Evolutionary conservation across 202 grass and related monocot species (phyloP).

Genomic region (Zizania palustris): DNA sequence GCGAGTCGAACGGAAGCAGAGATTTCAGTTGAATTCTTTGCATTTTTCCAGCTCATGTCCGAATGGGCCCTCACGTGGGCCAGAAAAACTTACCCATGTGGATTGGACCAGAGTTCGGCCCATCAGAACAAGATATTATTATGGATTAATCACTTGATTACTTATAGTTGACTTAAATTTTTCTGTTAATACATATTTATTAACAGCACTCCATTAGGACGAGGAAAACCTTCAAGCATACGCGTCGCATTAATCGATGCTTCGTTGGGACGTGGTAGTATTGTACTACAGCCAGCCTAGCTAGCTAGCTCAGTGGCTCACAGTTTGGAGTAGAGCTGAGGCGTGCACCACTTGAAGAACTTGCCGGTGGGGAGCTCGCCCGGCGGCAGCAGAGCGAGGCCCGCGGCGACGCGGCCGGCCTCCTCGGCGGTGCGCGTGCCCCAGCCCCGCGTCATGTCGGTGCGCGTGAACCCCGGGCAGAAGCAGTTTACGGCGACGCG

Average conservation of each 20-base stretch:
- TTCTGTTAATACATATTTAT: too few relatives aligned
- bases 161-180: background rate
- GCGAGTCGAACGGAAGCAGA: too few relatives aligned
- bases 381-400: conserved; percentile 44
- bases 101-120: background rate
- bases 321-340: conserved; percentile 59
- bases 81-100: background rate
- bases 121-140: background rate
- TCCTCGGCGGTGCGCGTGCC: conserved; percentile 57
- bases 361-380: conserved; percentile 57
- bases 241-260: background rate
- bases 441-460: conserved; percentile 56
- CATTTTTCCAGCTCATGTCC: background rate
- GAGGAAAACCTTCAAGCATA: too few relatives aligned
- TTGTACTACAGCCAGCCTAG: background rate
- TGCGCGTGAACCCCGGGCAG: conserved; percentile 74
- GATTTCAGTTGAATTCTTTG: too few relatives aligned
- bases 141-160: background rate
- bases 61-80: background rate
- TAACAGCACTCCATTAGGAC: background rate
- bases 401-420: conserved; percentile 56
- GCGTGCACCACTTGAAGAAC: conserved; percentile 74
- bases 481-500: conserved; percentile 69
- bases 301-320: conserved; percentile 13
- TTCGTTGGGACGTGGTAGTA: background rate